Base-by-base conservation (phyloP, 352 stramenopile species). In the Globisporangium takayamanum region DNA sequence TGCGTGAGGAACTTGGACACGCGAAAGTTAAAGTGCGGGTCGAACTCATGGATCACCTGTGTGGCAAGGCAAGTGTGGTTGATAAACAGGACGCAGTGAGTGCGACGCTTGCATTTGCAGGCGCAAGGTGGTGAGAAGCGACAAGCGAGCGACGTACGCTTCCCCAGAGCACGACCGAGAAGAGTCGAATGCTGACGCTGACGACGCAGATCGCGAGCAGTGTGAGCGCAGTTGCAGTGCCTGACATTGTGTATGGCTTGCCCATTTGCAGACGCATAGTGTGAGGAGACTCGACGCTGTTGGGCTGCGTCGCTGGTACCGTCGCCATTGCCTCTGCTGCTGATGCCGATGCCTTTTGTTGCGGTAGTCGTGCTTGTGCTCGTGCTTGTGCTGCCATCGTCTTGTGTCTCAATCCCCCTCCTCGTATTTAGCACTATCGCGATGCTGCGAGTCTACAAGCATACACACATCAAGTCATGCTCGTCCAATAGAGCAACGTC, bases 21-120 rank as follows among this genome's bases (percentile, higher is more conserved):
- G 58, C 97, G 89, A 80, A 97, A 99, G 72, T 99, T 99, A 73
- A 99, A 99, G 67, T 98, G 98, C 39, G 97, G 88, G 53, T 97
- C 87, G 62, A 92, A 97, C 72, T 97, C 88, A 53, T 97, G 86
- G 67, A 97, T 97, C 45, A 97, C 84, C 72, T 88, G 70, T 12
- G 11, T 12, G 1, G 6, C 33, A 12, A 47, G 5, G 41, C 16
- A n/a, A n/a, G 41, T 14, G 41, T n/a, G 5, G 6, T n/a, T 46
- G 2, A 15, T 18, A 25, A 14, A 42, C 18, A 62, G 0, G 6
- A 54, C 36, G 39, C 15, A 50, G 7, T 20, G 3, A 53, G 36
- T 25, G 47, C 18, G 20, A 10, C 8, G 28, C 5, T 36, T 6
- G 28, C 41, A 3, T 48, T n/a, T 5, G n/a, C 18, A 48, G 2